A percentile compares a stretch with the other conserved stretches of the same genome.
These are phyloP conservation scores for Saturnispora diversa DNA, from an alignment of 805 yeast genomes.

Conservation along the genomic window DNA sequence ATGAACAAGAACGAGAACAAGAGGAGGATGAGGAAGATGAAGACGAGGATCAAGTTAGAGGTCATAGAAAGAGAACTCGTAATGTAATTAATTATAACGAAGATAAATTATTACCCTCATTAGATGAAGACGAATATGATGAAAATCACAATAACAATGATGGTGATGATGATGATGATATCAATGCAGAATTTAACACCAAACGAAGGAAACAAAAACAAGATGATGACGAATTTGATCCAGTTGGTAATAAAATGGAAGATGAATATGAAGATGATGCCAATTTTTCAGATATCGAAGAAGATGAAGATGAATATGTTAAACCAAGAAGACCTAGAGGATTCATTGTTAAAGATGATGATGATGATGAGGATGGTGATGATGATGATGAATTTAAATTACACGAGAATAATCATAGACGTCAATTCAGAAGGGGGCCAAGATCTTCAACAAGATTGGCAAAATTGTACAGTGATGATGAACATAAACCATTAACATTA, in stretches of 20 bases:
- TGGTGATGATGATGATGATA: constrained; percentile 10
- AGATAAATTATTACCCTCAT: constrained; percentile 22
- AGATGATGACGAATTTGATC: constrained; percentile 10
- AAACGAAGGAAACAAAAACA: constrained; percentile 2
- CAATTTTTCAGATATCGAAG: constrained; percentile 7
- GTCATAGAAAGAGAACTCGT: constrained; percentile 26
- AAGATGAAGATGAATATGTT: constrained; percentile 6
- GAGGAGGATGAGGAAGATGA: constrained; percentile 17
- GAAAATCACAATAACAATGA: constrained; percentile 7
- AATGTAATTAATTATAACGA: constrained; percentile 29
- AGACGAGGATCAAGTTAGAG: constrained; percentile 20
- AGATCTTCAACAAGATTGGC: constrained; percentile 14
- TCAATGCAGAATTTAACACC: constrained; percentile 9
- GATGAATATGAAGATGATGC: constrained; percentile 12
- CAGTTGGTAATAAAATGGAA: background rate
- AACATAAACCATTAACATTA: constrained; percentile 30
- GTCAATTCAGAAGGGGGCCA: constrained; percentile 9
- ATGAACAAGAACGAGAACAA: constrained; percentile 14
- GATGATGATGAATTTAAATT: background rate
- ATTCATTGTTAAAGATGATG: constrained; percentile 18
- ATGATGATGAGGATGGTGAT: constrained; percentile 8
- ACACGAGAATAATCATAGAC: no score
- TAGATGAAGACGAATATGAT: constrained; percentile 24
- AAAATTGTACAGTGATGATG: constrained; percentile 16
- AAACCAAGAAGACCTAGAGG: constrained; percentile 10